Percentiles rank a stretch among this genome's conserved stretches.
phyloP scores from a whole-genome alignment of 441 rosid genomes.

The Gossypium gossypioides region DNA sequence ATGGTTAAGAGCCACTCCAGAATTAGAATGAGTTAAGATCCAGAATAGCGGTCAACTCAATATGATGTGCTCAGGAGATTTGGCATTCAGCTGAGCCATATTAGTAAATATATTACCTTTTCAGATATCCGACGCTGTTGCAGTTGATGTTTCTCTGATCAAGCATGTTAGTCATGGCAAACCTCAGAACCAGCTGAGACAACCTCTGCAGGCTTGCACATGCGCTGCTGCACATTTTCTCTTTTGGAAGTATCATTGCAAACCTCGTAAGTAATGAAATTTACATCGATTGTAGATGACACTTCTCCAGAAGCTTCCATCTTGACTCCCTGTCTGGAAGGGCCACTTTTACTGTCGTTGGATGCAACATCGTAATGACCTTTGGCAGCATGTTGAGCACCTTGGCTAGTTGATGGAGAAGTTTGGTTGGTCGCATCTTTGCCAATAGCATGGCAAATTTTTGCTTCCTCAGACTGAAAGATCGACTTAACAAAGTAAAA shows the following conservation, averaged over 20 bases:
- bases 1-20: conserved; percentile 21
- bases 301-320: conserved; percentile 4
- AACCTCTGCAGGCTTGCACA: background rate
- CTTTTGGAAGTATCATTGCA: conserved; percentile 4
- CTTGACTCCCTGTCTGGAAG: conserved; percentile 10
- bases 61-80: background rate
- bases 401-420: background rate
- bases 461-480: background rate
- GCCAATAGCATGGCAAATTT: background rate
- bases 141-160: background rate
- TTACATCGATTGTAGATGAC: background rate
- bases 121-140: background rate
- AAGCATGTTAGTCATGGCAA: background rate
- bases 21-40: conserved; percentile 2
- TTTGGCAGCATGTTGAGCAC: conserved; percentile 5
- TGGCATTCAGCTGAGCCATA: background rate
- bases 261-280: background rate
- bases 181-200: conserved; percentile 2
- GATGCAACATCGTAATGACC: conserved; percentile 8
- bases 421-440: conserved; percentile 12
- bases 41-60: too few relatives aligned
- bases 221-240: conserved; percentile 3
- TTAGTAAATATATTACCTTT: conserved; percentile 8
- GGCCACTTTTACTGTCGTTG: background rate
- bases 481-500: background rate